A percentile compares a stretch with the other conserved stretches of the same genome.
Conservation (phyloP, 495 filamentous ascomycete species). For the Aspergillus affinis region DNA sequence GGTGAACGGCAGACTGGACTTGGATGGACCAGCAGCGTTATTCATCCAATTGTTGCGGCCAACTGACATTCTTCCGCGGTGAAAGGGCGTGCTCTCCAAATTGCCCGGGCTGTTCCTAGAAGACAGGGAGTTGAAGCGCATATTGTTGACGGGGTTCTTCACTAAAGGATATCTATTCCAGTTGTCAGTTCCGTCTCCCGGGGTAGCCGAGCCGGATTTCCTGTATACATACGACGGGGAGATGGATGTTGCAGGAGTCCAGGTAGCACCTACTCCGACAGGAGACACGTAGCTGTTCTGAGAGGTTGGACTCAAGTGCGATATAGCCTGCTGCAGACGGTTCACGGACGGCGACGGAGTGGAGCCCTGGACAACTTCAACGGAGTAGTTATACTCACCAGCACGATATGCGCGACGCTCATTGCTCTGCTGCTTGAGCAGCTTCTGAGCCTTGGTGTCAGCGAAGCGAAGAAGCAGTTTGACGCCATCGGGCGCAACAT, state of each 20-base stretch:
- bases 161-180: conserved; percentile 34
- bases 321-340: conserved; percentile 31
- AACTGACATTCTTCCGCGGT: conserved; percentile 27
- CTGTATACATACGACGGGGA: conserved; percentile 44
- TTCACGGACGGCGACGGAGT: conserved; percentile 40
- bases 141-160: conserved; percentile 34
- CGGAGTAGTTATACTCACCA: conserved; percentile 82
- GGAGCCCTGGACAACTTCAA: conserved; percentile 46
- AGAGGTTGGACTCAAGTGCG: conserved; percentile 41
- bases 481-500: conserved; percentile 65
- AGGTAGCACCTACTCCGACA: conserved; percentile 38
- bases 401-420: conserved; percentile 90
- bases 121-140: conserved; percentile 32
- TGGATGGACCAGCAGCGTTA: conserved; percentile 31
- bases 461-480: conserved; percentile 93
- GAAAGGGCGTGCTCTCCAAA: conserved; percentile 32
- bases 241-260: conserved; percentile 51
- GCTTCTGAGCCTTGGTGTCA: conserved; percentile 93
- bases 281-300: conserved; percentile 45
- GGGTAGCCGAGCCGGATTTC: background rate
- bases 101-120: conserved; percentile 29
- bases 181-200: conserved; percentile 24
- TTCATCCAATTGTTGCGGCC: conserved; percentile 33
- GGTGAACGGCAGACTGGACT: conserved; percentile 30
- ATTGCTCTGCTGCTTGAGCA: conserved; percentile 90